Conservation (phyloP, 768 basidiomycete species). For the Lentinula sp. region DNA sequence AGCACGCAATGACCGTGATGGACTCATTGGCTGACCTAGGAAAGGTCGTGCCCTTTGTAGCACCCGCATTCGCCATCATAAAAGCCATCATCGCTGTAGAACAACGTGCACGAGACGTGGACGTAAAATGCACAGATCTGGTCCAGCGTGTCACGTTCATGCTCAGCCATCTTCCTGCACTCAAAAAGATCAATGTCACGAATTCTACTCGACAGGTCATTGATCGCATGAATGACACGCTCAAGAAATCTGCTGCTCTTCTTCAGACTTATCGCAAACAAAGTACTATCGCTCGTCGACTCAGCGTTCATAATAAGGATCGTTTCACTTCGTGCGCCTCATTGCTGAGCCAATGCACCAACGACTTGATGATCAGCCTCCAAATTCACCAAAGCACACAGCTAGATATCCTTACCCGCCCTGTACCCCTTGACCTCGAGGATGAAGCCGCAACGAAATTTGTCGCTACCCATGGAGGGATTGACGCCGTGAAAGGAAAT, state of each 20-base stretch:
- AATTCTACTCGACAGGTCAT: slow-evolving; percentile 28
- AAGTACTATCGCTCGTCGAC: slow-evolving; percentile 26
- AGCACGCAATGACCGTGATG: slow-evolving; percentile 25
- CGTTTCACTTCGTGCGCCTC: slow-evolving; percentile 27
- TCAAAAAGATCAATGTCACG: slow-evolving; percentile 25
- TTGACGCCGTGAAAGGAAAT: slow-evolving; percentile 27
- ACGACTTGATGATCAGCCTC: slow-evolving; percentile 32
- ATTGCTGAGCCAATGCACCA: slow-evolving; percentile 26
- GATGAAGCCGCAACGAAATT: slow-evolving; percentile 30
- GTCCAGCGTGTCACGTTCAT: slow-evolving; percentile 37
- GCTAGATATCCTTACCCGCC: slow-evolving; percentile 30
- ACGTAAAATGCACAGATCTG: slow-evolving; percentile 32
- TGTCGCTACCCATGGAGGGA: slow-evolving; percentile 27
- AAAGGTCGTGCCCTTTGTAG: slow-evolving; percentile 28
- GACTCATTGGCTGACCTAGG: slow-evolving; percentile 28
- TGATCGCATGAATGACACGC: slow-evolving; percentile 30
- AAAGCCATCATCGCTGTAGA: slow-evolving; percentile 36
- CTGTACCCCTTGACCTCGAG: slow-evolving; percentile 29
- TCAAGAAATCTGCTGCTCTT: slow-evolving; percentile 31
- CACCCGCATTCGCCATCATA: slow-evolving; percentile 31
- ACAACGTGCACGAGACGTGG: slow-evolving; percentile 28
- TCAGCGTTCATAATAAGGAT: slow-evolving; percentile 30
- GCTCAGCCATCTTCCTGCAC: slow-evolving; percentile 30
- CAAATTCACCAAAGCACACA: slow-evolving; percentile 34
- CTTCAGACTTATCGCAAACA: slow-evolving; percentile 34